Evolutionary conservation across 2,329 filamentous ascomycete species (phyloP).

Genomic region (Didymella pinodella): DNA sequence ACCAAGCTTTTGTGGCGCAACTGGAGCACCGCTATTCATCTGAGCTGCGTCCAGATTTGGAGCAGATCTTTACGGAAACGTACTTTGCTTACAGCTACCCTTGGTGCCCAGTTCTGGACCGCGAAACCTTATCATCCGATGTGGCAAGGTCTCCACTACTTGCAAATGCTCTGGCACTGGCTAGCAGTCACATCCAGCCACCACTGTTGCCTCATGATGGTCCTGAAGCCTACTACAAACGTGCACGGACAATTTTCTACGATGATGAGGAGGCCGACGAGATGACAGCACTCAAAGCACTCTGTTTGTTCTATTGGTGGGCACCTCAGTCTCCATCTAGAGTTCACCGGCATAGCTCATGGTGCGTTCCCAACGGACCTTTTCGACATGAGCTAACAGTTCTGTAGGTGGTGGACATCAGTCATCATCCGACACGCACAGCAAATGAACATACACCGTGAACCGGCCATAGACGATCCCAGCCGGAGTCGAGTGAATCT

Average conservation of each 20-base stretch:
- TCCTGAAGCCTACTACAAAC: neutral
- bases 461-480: conserved; percentile 24
- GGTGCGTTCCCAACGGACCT: neutral
- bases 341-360: conserved; percentile 29
- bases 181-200: neutral
- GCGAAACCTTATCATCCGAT: conserved; percentile 22
- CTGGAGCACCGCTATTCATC: neutral
- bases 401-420: conserved; percentile 33
- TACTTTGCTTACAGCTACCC: conserved; percentile 34
- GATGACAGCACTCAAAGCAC: conserved; percentile 28
- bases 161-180: neutral
- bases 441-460: conserved; percentile 35
- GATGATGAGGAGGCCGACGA: conserved; percentile 33
- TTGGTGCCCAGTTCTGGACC: conserved; percentile 36
- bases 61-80: conserved; percentile 32
- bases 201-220: neutral
- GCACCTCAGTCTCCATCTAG: conserved; percentile 30
- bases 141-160: conserved; percentile 29
- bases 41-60: conserved; percentile 24
- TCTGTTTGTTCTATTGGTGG: conserved; percentile 37
- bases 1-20: neutral
- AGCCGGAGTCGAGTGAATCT: conserved; percentile 13
- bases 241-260: conserved; percentile 19
- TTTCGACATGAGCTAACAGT: neutral
- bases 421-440: conserved; percentile 36